Evolutionary conservation across 768 basidiomycete genomes (phyloP).

Genomic region (Tulasnella sp.): DNA sequence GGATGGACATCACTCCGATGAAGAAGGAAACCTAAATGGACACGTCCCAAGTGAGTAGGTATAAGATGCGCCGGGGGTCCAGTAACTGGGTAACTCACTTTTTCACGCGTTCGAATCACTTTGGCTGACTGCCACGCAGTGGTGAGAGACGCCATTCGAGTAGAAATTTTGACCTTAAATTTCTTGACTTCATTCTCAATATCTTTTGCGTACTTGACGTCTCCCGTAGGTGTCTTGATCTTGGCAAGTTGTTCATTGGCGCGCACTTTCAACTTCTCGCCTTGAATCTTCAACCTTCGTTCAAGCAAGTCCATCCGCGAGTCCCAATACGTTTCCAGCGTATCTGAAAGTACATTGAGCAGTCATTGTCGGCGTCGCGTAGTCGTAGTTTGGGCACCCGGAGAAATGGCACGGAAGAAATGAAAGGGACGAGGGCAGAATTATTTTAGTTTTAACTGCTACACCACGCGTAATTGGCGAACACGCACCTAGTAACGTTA

Average conservation of each 20-base stretch:
- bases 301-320: conserved; percentile 48
- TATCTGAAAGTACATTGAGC: conserved; percentile 43
- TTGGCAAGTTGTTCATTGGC: conserved; percentile 71
- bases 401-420: not conserved
- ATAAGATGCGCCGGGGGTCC: not conserved
- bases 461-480: not conserved
- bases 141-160: conserved; percentile 63
- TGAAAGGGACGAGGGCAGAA: conserved; percentile 11
- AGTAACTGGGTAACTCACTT: conserved; percentile 24
- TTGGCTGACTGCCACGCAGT: conserved; percentile 89
- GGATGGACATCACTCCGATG: conserved; percentile 80
- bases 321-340: conserved; percentile 90
- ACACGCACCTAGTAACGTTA: conserved; percentile 67
- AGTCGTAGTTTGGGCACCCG: not conserved
- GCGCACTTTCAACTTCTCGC: conserved; percentile 65
- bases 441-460: conserved; percentile 4
- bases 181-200: conserved; percentile 76
- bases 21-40: conserved; percentile 63
- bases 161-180: conserved; percentile 69
- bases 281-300: conserved; percentile 74
- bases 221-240: conserved; percentile 45
- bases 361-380: not conserved
- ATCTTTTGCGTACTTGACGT: conserved; percentile 50
- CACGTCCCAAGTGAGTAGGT: not conserved
- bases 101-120: conserved; percentile 68